phyloP scores from a whole-genome alignment of 331 rosid species.

The Malus hybrid region DNA sequence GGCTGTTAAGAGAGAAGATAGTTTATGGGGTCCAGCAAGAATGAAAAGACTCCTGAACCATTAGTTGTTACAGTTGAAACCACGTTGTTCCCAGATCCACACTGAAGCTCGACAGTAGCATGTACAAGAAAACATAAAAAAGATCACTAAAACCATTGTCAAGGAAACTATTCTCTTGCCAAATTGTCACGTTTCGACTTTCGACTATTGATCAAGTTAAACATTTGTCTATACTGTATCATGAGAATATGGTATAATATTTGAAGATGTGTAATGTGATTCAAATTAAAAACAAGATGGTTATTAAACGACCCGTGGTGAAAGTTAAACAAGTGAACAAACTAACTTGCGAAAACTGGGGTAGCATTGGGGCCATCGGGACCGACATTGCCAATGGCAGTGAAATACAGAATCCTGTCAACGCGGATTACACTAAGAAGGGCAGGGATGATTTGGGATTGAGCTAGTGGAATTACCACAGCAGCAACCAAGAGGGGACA shows the following conservation, averaged over 20 bases:
- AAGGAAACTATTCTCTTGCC: too few relatives aligned
- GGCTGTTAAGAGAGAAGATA: slow-evolving; percentile 3
- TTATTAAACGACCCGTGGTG: not conserved
- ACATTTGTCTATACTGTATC: too few relatives aligned
- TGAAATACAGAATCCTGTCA: slow-evolving; percentile 34
- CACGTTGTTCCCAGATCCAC: slow-evolving; percentile 25
- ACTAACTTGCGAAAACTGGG: slow-evolving; percentile 34
- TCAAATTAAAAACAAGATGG: too few relatives aligned
- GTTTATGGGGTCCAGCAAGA: slow-evolving; percentile 22
- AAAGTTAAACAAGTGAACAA: not conserved
- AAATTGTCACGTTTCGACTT: too few relatives aligned
- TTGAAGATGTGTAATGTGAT: too few relatives aligned
- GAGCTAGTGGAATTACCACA: slow-evolving; percentile 14
- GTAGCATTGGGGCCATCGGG: slow-evolving; percentile 10
- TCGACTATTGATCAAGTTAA: too few relatives aligned
- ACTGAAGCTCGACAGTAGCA: slow-evolving; percentile 37
- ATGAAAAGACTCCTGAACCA: slow-evolving; percentile 27
- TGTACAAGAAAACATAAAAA: slow-evolving; percentile 7
- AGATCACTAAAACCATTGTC: not conserved
- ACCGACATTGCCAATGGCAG: slow-evolving; percentile 22
- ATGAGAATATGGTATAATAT: too few relatives aligned
- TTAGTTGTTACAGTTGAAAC: slow-evolving; percentile 25
- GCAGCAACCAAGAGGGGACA: slow-evolving; percentile 14
- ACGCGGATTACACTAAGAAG: slow-evolving; percentile 18
- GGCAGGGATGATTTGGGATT: slow-evolving; percentile 23